Conservation (phyloP, 1,139 yeast species). For the Protomyces gravidus region DNA sequence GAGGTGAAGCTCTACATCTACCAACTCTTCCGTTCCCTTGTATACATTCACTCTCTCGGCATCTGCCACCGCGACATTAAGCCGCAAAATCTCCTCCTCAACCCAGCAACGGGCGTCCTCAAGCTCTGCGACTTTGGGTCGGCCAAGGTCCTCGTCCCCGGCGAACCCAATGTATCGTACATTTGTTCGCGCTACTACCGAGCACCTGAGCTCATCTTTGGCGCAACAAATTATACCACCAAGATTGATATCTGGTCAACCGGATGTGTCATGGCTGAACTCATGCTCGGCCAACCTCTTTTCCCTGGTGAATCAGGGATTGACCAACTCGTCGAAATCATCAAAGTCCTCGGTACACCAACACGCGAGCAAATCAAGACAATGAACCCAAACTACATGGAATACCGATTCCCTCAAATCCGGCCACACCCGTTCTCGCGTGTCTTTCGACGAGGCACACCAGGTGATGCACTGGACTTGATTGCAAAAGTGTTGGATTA, state of each 20-base stretch:
- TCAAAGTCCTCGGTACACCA: constrained; percentile 93
- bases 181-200: constrained; percentile 94
- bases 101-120: constrained; percentile 65
- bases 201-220: constrained; percentile 89
- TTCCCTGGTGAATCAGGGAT: constrained; percentile 98
- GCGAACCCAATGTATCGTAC: constrained; percentile 91
- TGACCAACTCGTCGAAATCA: constrained; percentile 94
- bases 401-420: constrained; percentile 93
- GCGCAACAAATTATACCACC: constrained; percentile 90
- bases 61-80: constrained; percentile 97
- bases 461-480: constrained; percentile 57
- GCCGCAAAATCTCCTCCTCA: constrained; percentile 88
- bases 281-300: constrained; percentile 88
- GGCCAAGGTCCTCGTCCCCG: constrained; percentile 85
- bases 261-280: constrained; percentile 97
- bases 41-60: constrained; percentile 83
- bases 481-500: constrained; percentile 62
- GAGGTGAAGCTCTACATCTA: constrained; percentile 88
- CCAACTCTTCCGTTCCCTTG: constrained; percentile 85
- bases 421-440: constrained; percentile 84
- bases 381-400: constrained; percentile 97
- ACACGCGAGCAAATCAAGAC: constrained; percentile 84
- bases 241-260: constrained; percentile 94
- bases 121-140: constrained; percentile 97
- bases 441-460: constrained; percentile 65